These are phyloP conservation scores for Paraconiothyrium sp. DNA, from an alignment of 2,329 filamentous ascomycete genomes.

Conservation along the genomic window DNA sequence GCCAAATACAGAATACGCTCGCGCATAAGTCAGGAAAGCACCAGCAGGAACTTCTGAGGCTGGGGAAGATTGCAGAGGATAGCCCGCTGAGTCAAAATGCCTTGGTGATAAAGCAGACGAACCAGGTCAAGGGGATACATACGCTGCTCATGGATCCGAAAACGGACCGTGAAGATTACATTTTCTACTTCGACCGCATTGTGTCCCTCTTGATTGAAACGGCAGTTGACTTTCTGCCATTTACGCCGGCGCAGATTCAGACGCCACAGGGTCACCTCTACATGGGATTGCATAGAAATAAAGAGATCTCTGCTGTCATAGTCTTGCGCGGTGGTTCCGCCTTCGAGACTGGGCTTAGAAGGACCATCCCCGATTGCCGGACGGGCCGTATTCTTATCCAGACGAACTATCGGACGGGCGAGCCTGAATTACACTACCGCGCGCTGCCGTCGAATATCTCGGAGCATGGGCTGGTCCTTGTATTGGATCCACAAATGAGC, in stretches of 20 bases:
- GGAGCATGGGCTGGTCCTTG: constrained; percentile 79
- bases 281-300: constrained; percentile 73
- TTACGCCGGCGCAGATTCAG: constrained; percentile 68
- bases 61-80: constrained; percentile 77
- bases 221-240: constrained; percentile 66
- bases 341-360: constrained; percentile 85
- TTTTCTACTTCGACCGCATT: constrained; percentile 95
- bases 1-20: constrained; percentile 89
- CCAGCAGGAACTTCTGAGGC: constrained; percentile 77
- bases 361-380: constrained; percentile 91
- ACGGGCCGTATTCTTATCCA: constrained; percentile 92
- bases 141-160: constrained; percentile 86
- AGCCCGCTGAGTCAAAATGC: constrained; percentile 79
- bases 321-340: constrained; percentile 89
- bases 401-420: constrained; percentile 74
- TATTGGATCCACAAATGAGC: constrained; percentile 94
- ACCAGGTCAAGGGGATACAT: constrained; percentile 86
- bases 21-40: constrained; percentile 86
- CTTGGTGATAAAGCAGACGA: constrained; percentile 76
- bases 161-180: constrained; percentile 86
- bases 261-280: constrained; percentile 79
- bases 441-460: constrained; percentile 77
- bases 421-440: constrained; percentile 92
- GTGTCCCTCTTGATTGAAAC: constrained; percentile 84
- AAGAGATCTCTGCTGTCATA: constrained; percentile 76